Base-by-base conservation (phyloP, 73 alveolate genomes). In the Paramecium octaurelia region DNA sequence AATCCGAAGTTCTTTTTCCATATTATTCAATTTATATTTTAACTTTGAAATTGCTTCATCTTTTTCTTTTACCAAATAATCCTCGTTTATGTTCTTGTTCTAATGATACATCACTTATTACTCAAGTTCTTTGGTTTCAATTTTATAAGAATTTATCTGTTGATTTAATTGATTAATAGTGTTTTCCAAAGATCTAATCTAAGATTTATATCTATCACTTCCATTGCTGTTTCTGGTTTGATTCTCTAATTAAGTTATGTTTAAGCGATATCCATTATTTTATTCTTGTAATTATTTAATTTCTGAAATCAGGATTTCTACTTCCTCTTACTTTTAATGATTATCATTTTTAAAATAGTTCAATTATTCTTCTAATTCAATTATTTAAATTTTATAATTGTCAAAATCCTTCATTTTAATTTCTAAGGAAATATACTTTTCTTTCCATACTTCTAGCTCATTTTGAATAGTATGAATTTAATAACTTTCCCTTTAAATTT, bases 341-440 rank as follows among this genome's bases (percentile, higher is more conserved):
- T 80, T 80, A 12, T 80, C 91, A 21, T 80, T 40, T 44, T 24
- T 80, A 1, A 11, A 43, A 21, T n/a, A 16, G 24, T 44, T 42
- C 8, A 43, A 11, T 27, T 80, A 16, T 21, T 27, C 43, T 20
- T 80, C 91, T 1, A 1, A 23, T 46, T 80, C 34, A 20, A 46
- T 42, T 8, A 80, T 34, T 44, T 23, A 21, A 31, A 31, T 21
- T 80, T 76, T 80, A 9, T 31, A 80, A 11, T 12, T 20, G 4
- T 80, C 91, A 80, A 44, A 80, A 31, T 80, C 91, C 7, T 80
- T 80, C 73, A 80, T 42, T 14, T 80, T 80, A 29, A 42, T 42
- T 43, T 80, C 91, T 20, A 48, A 23, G 8, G 36, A 21, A 9
- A 80, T 20, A 21, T 80, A 80, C 9, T 23, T 40, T 23, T 21